Evolutionary conservation across 805 yeast species (phyloP), one percentile per base, ranked within the genome.

Genomic region (Kluyveromyces wickerhamii): DNA sequence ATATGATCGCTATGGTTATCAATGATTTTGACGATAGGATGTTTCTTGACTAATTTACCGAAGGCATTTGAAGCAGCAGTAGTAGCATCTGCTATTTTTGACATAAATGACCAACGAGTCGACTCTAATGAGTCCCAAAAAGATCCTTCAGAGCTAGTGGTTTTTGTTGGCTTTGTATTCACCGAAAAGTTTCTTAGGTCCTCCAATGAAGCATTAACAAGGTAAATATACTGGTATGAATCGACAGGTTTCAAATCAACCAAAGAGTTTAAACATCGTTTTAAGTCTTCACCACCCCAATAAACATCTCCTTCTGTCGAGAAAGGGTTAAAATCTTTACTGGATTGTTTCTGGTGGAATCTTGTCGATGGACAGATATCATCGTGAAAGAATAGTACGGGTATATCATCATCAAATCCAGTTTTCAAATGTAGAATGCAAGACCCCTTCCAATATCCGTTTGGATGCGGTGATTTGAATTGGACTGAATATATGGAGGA

Each of bases 361-460:
- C 70, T 62, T 0, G 95, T 85, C 26, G 89, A 80, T 5, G 84
- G 79, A 21, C 80, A 74, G 47, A 83, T 88, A 36, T 83, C 81
- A 52, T 92, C 98, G 58, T 92, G 98, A 64, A 92, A 88, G 57
- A 88, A 92, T 26, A 92, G 50, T 4, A 87, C 79, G 0, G 97
- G 97, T 12, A 86, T 59, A 28, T 77, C 74, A 7, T 74, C 74
- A 27, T 62, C 74, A 21, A 59, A 53, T 15, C 36, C 62, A 13
- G 45, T 41, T 43, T 72, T 72, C 2, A 89, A 73, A 56, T 85
- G 79, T 19, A 92, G 57, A 2, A 86, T 64, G 11, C 89, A 62
- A 0, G 95, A 83, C 0, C 99, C 99, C 60, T 72, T 75, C 96
- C 96, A 89, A 76, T 87, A 78, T 2, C 88, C 94, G 11, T 75